A percentile compares a stretch with the other conserved stretches of the same genome.
These are phyloP conservation scores for Jamesozyma spencerorum DNA, from an alignment of 805 yeast genomes.

Conservation along the genomic window DNA sequence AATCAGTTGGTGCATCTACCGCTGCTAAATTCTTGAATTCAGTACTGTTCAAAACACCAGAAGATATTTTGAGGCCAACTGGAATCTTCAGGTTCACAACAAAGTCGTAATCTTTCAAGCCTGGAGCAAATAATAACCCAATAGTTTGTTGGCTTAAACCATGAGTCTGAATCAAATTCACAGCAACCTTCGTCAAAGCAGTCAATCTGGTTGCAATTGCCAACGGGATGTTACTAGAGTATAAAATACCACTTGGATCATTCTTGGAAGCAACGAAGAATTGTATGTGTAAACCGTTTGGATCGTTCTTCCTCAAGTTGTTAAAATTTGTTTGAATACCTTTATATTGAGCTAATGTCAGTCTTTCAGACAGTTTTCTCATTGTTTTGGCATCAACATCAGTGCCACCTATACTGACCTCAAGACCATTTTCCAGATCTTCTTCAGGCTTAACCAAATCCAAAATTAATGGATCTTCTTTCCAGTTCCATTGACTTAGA, in stretches of 20 bases:
- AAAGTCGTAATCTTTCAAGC: constrained; percentile 76
- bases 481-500: constrained; percentile 89
- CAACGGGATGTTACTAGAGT: constrained; percentile 57
- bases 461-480: constrained; percentile 70
- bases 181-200: constrained; percentile 71
- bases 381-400: constrained; percentile 29
- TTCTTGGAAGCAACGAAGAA: constrained; percentile 74
- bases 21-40: constrained; percentile 51
- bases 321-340: constrained; percentile 54
- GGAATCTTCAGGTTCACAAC: constrained; percentile 49
- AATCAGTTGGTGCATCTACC: constrained; percentile 20
- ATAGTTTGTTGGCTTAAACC: constrained; percentile 38
- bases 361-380: constrained; percentile 47
- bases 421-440: constrained; percentile 29
- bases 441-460: constrained; percentile 54
- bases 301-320: constrained; percentile 67
- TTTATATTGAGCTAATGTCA: constrained; percentile 55
- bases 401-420: constrained; percentile 20
- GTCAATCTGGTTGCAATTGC: constrained; percentile 86
- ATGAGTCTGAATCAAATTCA: constrained; percentile 40
- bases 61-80: constrained; percentile 34
- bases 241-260: constrained; percentile 79
- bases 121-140: constrained; percentile 64
- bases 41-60: constrained; percentile 48
- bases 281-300: constrained; percentile 69